Conservation (phyloP, 2,329 filamentous ascomycete genomes). For the Elsinoe batatas region DNA sequence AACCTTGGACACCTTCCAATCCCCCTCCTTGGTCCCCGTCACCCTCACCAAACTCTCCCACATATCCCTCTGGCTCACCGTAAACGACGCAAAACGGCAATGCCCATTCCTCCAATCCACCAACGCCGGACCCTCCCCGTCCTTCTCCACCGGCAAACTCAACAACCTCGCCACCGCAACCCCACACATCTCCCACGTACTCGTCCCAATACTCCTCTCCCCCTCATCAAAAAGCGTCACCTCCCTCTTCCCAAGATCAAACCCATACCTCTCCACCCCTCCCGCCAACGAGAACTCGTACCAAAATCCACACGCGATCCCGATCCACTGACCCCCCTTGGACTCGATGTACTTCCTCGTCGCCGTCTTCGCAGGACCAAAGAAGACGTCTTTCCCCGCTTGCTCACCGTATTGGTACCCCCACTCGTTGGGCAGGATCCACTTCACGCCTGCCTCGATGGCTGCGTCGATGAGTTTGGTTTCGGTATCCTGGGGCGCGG, state of each 20-base stretch:
- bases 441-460: constrained; percentile 23
- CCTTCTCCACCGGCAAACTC: constrained; percentile 22
- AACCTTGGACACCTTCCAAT: constrained; percentile 27
- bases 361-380: constrained; percentile 16
- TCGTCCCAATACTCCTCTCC: constrained; percentile 24
- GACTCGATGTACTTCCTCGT: constrained; percentile 20
- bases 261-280: constrained; percentile 21
- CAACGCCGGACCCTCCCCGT: constrained; percentile 18
- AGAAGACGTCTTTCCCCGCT: constrained; percentile 15
- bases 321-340: constrained; percentile 22
- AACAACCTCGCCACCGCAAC: constrained; percentile 27
- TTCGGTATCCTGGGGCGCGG: constrained; percentile 19
- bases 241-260: constrained; percentile 21
- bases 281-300: constrained; percentile 23
- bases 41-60: constrained; percentile 27
- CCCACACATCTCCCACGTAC: constrained; percentile 26
- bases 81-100: constrained; percentile 29
- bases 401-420: constrained; percentile 21
- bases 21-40: constrained; percentile 25
- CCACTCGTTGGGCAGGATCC: constrained; percentile 24
- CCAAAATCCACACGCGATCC: constrained; percentile 26
- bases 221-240: constrained; percentile 23
- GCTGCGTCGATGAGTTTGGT: constrained; percentile 24
- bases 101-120: constrained; percentile 26
- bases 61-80: constrained; percentile 29